Conservation (phyloP, 495 filamentous ascomycete genomes). For the Pyronema omphalodes region DNA sequence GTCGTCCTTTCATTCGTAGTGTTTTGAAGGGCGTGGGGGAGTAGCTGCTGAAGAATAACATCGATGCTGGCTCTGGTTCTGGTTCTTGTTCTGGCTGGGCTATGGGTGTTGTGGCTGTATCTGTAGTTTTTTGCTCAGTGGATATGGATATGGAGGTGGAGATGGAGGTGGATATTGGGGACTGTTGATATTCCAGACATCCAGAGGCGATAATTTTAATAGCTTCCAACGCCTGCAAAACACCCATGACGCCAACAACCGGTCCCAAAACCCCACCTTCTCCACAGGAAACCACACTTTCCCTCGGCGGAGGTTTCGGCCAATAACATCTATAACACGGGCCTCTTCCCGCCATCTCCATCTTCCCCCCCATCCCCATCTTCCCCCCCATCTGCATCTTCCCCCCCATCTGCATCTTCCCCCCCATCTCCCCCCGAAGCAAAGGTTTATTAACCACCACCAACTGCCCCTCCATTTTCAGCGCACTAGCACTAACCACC, state of each 20-base stretch:
- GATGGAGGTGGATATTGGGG: no score
- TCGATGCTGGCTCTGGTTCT: constrained; percentile 23
- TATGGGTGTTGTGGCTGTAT: no score
- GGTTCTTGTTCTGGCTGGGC: no score
- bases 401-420: background rate
- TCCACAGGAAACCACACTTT: constrained; percentile 61
- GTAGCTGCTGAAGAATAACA: constrained; percentile 26
- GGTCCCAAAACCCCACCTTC: constrained; percentile 85
- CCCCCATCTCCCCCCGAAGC: background rate
- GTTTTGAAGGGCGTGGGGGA: constrained; percentile 42
- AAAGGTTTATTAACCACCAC: constrained; percentile 62
- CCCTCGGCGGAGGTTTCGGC: constrained; percentile 63
- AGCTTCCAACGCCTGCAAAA: constrained; percentile 74
- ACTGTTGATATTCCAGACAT: background rate
- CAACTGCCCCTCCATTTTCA: constrained; percentile 75
- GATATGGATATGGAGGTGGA: no score
- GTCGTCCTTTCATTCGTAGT: constrained; percentile 48
- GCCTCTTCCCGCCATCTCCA: constrained; percentile 29
- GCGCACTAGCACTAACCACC: constrained; percentile 70
- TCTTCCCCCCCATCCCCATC: no score
- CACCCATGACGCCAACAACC: constrained; percentile 86
- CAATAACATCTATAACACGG: constrained; percentile 94
- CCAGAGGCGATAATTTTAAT: constrained; percentile 56
- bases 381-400: background rate
- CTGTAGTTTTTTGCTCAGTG: background rate